Evolutionary conservation across 495 filamentous ascomycete genomes (phyloP).

Genomic region (Xylaria venustula): DNA sequence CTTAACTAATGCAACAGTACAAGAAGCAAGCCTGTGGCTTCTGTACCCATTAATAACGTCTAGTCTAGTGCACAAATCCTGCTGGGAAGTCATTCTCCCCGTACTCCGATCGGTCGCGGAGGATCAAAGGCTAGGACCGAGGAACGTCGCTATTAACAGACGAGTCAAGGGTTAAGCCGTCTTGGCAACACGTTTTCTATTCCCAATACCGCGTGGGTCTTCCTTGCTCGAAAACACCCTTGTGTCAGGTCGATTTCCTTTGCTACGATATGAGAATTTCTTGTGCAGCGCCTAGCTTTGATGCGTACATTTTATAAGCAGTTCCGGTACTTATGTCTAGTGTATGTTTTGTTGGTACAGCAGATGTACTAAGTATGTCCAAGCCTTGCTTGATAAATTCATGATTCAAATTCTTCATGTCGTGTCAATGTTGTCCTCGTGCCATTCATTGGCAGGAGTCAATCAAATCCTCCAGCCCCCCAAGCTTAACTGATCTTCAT

Average conservation of each 20-base stretch:
- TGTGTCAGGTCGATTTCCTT: background rate
- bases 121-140: background rate
- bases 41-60: too few relatives aligned
- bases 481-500: background rate
- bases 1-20: too few relatives aligned
- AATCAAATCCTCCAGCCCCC: background rate
- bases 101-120: slow-evolving; percentile 3
- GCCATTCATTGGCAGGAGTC: background rate
- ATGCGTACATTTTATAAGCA: background rate
- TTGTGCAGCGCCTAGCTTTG: too few relatives aligned
- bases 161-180: slow-evolving; percentile 9
- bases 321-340: too few relatives aligned
- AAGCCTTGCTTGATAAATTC: background rate
- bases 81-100: background rate
- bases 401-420: background rate
- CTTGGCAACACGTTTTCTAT: slow-evolving; percentile 14
- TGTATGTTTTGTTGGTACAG: too few relatives aligned
- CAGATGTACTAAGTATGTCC: too few relatives aligned
- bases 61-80: background rate
- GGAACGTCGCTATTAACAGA: background rate
- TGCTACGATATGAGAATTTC: too few relatives aligned
- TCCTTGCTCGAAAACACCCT: background rate
- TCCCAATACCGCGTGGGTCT: slow-evolving; percentile 7
- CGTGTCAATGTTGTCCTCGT: background rate
- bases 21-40: too few relatives aligned